phyloP scores from a whole-genome alignment of 73 alveolate genomes.

The Paramecium bursaria region DNA sequence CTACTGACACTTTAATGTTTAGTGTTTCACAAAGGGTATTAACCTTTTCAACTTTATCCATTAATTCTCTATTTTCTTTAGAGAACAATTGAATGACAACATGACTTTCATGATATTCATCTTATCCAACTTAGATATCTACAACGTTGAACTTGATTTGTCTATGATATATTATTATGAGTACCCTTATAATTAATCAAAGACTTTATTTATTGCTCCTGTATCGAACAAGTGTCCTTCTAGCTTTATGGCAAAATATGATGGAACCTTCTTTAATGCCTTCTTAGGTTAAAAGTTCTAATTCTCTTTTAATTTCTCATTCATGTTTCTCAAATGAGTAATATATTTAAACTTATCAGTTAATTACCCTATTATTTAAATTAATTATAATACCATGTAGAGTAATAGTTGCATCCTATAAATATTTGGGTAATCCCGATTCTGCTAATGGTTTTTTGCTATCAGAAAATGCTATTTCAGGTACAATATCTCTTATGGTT shows the following conservation, averaged over 20 bases:
- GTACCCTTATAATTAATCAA: neutral
- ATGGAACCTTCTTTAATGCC: slow-evolving; percentile 53
- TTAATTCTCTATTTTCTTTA: slow-evolving; percentile 26
- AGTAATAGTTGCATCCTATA: slow-evolving; percentile 30
- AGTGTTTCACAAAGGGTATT: slow-evolving; percentile 6
- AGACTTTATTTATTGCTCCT: slow-evolving; percentile 47
- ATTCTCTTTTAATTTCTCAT: slow-evolving; percentile 36
- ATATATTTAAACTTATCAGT: slow-evolving; percentile 36
- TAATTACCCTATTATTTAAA: no score
- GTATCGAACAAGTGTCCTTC: slow-evolving; percentile 54
- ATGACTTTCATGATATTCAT: neutral
- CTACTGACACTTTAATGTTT: neutral
- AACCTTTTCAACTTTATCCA: slow-evolving; percentile 47
- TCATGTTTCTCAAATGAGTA: slow-evolving; percentile 56
- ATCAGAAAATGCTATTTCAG: slow-evolving; percentile 47
- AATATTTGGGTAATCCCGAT: slow-evolving; percentile 24
- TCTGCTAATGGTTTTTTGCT: slow-evolving; percentile 5
- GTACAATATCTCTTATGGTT: slow-evolving; percentile 29
- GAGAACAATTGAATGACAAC: neutral
- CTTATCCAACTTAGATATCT: slow-evolving; percentile 51
- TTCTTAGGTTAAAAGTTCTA: slow-evolving; percentile 43
- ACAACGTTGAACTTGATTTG: slow-evolving; percentile 22
- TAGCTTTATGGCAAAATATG: slow-evolving; percentile 46
- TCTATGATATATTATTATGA: neutral
- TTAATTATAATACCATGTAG: no score